Base-by-base conservation (phyloP, 2,329 filamentous ascomycete species). In the Fusarium sp. region DNA sequence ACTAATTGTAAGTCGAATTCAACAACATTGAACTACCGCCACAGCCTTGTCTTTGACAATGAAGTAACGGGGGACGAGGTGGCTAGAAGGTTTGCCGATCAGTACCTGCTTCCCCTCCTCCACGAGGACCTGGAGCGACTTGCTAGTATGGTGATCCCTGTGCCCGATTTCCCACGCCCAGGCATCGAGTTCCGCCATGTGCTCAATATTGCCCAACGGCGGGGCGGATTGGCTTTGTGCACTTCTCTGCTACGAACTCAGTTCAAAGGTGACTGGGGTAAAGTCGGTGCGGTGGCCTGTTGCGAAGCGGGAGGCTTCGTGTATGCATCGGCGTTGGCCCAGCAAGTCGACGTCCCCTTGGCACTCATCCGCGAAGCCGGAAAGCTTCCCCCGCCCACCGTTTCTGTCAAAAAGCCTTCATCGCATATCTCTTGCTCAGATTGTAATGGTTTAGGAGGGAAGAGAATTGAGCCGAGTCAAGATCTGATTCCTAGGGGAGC, bases 361-460 rank as follows among this genome's bases (percentile, higher is more conserved):
- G 80, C 77, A 8, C 72, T 87, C 42, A 82, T 90, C 58, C 86
- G 88, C 38, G 78, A 86, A 72, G 83, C 81, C 11, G 84, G 84
- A 28, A 91, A 90, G 75, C 83, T 90, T 0, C 88, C 88, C 0
- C 84, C 85, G 9, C 88, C 87, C 0, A 85, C 78, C 0, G 10
- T 88, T 34, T 86, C 83, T 8, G 80, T 83, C 28, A 11, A 9
- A 40, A 89, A 84, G 73, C 31, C 72, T 2, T 31, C 75, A 1
- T 91, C 87, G 4, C 79, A 89, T 73, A 85, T 90, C 40, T 88
- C 86, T n/a, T n/a, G n/a, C n/a, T n/a, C n/a, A n/a, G n/a, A n/a
- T n/a, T n/a, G n/a, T n/a, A n/a, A n/a, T n/a, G n/a, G n/a, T n/a
- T n/a, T n/a, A n/a, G n/a, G n/a, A n/a, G n/a, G n/a, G n/a, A n/a